phyloP scores from a whole-genome alignment of 257 asterid species.

The Nicotiana undulata region DNA sequence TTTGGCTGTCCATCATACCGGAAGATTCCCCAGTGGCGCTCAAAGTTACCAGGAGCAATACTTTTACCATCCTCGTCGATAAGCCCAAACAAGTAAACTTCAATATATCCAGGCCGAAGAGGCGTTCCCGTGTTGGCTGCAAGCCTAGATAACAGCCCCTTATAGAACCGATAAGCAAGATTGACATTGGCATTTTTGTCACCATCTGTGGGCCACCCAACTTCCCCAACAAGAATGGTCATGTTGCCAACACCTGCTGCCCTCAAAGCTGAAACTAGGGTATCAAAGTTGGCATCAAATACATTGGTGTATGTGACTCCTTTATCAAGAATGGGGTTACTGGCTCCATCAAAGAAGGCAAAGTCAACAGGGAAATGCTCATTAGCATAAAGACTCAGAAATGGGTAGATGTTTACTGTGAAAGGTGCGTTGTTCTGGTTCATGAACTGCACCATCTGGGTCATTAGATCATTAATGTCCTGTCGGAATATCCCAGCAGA shows the following conservation, averaged over 20 bases:
- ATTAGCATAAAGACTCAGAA: conserved; percentile 58
- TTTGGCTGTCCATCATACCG: conserved; percentile 76
- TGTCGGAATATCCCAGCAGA: conserved; percentile 62
- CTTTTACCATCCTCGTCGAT: conserved; percentile 75
- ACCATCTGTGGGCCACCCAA: conserved; percentile 81
- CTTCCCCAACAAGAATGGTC: conserved; percentile 69
- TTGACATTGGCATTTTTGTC: conserved; percentile 50
- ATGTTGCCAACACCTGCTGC: conserved; percentile 51
- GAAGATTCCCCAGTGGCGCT: conserved; percentile 83
- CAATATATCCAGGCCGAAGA: conserved; percentile 55
- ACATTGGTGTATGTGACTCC: conserved; percentile 54
- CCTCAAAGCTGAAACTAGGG: conserved; percentile 53
- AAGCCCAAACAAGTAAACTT: conserved; percentile 70
- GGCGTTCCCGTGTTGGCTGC: conserved; percentile 68
- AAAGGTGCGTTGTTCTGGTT: conserved; percentile 63
- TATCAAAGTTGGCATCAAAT: conserved; percentile 74
- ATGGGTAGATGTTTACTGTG: conserved; percentile 68
- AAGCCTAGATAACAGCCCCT: conserved; percentile 58
- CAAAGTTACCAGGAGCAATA: conserved; percentile 65
- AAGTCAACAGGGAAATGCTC: conserved; percentile 63
- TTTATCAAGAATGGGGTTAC: conserved; percentile 41
- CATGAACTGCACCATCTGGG: conserved; percentile 60
- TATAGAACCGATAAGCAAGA: conserved; percentile 49
- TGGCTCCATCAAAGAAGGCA: conserved; percentile 68
- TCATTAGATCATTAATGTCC: conserved; percentile 47